These are phyloP conservation scores for Coriaria nepalensis DNA, from an alignment of 306 rosid species.

Conservation along the genomic window DNA sequence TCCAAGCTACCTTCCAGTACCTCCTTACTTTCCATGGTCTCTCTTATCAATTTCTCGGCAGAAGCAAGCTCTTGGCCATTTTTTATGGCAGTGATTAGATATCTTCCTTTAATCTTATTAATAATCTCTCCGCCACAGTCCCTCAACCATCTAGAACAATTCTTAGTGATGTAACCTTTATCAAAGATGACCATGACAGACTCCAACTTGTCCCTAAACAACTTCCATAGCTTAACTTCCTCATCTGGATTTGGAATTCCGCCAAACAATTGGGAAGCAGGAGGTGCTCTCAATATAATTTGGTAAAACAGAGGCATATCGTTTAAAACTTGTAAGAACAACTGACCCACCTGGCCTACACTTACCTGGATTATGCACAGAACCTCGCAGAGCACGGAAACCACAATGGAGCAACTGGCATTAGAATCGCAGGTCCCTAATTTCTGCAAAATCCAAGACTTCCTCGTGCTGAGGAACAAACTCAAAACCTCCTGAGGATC, in stretches of 20 bases:
- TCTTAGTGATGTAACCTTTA: slow-evolving; percentile 49
- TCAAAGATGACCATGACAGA: slow-evolving; percentile 57
- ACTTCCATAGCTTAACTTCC: slow-evolving; percentile 91
- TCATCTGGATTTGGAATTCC: slow-evolving; percentile 95
- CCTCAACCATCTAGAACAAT: slow-evolving; percentile 65
- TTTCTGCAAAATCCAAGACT: slow-evolving; percentile 56
- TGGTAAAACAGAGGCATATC: slow-evolving; percentile 90
- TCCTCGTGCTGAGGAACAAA: slow-evolving; percentile 72
- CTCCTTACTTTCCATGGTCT: slow-evolving; percentile 83
- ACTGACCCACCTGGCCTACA: slow-evolving; percentile 90
- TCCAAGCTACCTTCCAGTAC: slow-evolving; percentile 80
- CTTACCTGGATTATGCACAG: slow-evolving; percentile 79
- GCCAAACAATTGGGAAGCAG: slow-evolving; percentile 79
- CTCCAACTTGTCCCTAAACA: slow-evolving; percentile 66
- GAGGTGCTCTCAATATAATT: slow-evolving; percentile 65
- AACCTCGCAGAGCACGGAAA: slow-evolving; percentile 67
- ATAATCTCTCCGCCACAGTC: slow-evolving; percentile 55
- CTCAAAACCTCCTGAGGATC: slow-evolving; percentile 46
- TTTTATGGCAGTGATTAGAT: slow-evolving; percentile 54
- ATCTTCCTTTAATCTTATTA: slow-evolving; percentile 54
- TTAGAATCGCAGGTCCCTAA: slow-evolving; percentile 35
- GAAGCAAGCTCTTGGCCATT: slow-evolving; percentile 63
- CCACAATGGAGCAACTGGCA: slow-evolving; percentile 36
- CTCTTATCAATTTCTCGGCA: slow-evolving; percentile 88
- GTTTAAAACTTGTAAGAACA: slow-evolving; percentile 70